Conservation (phyloP, 805 yeast genomes). For the Torulaspora indica region DNA sequence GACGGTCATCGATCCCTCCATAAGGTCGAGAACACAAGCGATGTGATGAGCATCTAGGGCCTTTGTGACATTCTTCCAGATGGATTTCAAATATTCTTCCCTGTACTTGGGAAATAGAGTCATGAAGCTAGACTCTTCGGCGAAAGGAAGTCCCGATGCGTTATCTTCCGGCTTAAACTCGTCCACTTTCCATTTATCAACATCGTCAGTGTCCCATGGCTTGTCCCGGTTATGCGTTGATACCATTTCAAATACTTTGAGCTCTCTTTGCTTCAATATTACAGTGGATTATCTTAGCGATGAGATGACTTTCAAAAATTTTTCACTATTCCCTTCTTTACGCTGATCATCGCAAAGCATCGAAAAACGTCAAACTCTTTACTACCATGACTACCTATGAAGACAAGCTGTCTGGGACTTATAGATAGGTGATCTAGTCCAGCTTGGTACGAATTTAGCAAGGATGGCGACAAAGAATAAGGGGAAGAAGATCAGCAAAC, state of each 20-base stretch:
- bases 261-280: neutral
- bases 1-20: slow-evolving; percentile 97
- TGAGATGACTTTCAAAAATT: slow-evolving; percentile 10
- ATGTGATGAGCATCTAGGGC: slow-evolving; percentile 68
- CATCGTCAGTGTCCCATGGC: slow-evolving; percentile 96
- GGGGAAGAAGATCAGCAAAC: slow-evolving; percentile 4
- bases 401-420: neutral
- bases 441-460: neutral
- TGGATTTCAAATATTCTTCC: slow-evolving; percentile 78
- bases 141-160: slow-evolving; percentile 76
- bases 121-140: slow-evolving; percentile 95
- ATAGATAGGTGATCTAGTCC: neutral
- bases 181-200: slow-evolving; percentile 87
- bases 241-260: slow-evolving; percentile 51
- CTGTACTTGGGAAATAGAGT: slow-evolving; percentile 95
- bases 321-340: slow-evolving; percentile 5
- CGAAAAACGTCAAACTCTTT: neutral
- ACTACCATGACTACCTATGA: no score
- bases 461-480: neutral
- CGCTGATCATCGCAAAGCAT: slow-evolving; percentile 1
- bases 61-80: slow-evolving; percentile 91
- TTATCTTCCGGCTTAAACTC: slow-evolving; percentile 89
- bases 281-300: neutral
- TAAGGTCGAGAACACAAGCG: slow-evolving; percentile 80
- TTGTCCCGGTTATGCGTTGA: slow-evolving; percentile 91